Evolutionary conservation across 176 grass and related monocot species (phyloP), one percentile per base, ranked within the genome.

Genomic region (Cocos nucifera): DNA sequence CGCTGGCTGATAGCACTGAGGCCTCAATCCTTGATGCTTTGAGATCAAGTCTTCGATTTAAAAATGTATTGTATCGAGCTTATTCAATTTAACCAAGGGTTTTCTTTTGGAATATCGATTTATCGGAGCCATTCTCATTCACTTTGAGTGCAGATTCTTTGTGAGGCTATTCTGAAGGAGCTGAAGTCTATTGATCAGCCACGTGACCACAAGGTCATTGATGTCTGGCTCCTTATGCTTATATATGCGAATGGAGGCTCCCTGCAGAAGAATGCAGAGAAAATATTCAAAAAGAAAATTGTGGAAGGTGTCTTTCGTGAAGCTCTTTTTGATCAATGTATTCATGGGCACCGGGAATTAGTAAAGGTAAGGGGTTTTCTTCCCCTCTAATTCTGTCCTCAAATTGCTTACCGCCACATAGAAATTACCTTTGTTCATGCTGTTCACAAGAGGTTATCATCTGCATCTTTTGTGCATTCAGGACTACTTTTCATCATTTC

Each of bases 211-310:
- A 95, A 84, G 63, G 79, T 75, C 56, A 86, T 95, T 70, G 86
- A 95, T 89, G 68, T 95, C 62, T 95, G 86, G 86, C 61, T 95
- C 59, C 66, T 89, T 64, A 89, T 95, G 71, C 82, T 95, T 49
- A 84, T 95, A 61, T 81, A 89, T 66, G 69, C 70, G 51, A 95
- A 89, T 60, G 90, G 82, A 72, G 86, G 83, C 61, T 73, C 61
- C 32, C 69, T 89, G 54, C 79, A 81, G 69, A 95, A 89, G 68
- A 84, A 70, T 76, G 79, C 77, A 59, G 71, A 84, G 68, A 89
- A 86, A 84, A 71, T 95, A 51, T 59, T 95, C 23, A 89, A 95
- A 63, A 86, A 74, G 59, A 95, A 95, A 64, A 83, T 95, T 20
- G 66, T 89, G 49, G 69, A 82, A 60, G 74, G 75, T 60, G 84